Percentiles rank a stretch among this genome's conserved stretches.
Evolutionary conservation across 2,329 filamentous ascomycete genomes (phyloP).

Genomic region (Exophiala phaeomuriformis): DNA sequence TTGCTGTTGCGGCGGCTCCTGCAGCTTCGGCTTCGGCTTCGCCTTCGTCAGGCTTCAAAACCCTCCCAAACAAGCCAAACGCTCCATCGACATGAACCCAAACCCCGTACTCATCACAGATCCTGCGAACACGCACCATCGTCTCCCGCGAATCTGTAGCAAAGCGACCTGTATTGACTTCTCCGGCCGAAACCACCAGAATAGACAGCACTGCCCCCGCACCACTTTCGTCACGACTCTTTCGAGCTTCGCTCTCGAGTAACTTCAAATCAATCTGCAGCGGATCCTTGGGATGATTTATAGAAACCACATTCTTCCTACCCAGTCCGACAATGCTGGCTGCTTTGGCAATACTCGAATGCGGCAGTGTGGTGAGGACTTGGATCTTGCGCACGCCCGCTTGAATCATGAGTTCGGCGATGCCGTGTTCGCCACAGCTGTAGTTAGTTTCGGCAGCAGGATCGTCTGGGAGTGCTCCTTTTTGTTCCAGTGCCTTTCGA

Average conservation of each 20-base stretch:
- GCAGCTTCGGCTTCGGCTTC: slow-evolving; percentile 41
- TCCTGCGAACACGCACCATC: slow-evolving; percentile 53
- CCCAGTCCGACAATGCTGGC: slow-evolving; percentile 77
- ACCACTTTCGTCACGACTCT: slow-evolving; percentile 30
- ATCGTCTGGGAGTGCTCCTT: slow-evolving; percentile 18
- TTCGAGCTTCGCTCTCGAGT: slow-evolving; percentile 54
- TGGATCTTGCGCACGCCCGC: slow-evolving; percentile 63
- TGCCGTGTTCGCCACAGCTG: slow-evolving; percentile 61
- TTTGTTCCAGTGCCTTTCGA: slow-evolving; percentile 36
- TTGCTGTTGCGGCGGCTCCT: too few relatives aligned
- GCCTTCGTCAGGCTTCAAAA: slow-evolving; percentile 45
- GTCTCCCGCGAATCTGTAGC: slow-evolving; percentile 51
- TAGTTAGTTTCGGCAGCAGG: slow-evolving; percentile 20
- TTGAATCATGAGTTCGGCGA: slow-evolving; percentile 37
- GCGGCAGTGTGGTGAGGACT: slow-evolving; percentile 71
- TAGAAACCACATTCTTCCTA: slow-evolving; percentile 56
- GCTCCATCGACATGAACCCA: slow-evolving; percentile 92
- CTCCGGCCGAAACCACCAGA: slow-evolving; percentile 72
- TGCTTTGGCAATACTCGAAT: slow-evolving; percentile 78
- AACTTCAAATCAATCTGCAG: slow-evolving; percentile 63
- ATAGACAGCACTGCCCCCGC: slow-evolving; percentile 53
- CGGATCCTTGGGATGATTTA: slow-evolving; percentile 49
- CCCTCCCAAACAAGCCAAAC: slow-evolving; percentile 73
- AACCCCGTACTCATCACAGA: slow-evolving; percentile 66
- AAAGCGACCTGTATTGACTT: slow-evolving; percentile 85